Base-by-base conservation (phyloP, 768 basidiomycete species). In the Serendipita sp. region DNA sequence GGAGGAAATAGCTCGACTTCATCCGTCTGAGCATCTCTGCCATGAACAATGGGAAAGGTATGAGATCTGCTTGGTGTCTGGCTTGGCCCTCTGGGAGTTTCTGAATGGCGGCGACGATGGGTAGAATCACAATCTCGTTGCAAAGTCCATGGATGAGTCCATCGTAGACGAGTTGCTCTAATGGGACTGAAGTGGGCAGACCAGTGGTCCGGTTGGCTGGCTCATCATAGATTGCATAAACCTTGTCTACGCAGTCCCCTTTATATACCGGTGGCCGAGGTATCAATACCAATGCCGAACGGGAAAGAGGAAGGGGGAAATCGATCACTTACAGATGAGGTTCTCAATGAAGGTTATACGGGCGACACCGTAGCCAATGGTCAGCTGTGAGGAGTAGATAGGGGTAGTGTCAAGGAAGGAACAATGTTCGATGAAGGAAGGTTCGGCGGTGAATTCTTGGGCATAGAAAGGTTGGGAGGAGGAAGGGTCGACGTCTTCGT, bases 11-110 rank as follows among this genome's bases (percentile, higher is more conserved):
- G 29, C 55, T 60, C 36, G 55, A 27, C 10, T 37, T 31, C 55
- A 60, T 60, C 55, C 55, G 55, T 60, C 55, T 10, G 55, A 60
- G 55, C 55, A 60, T 60, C 34, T 60, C 55, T 23, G 55, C 55
- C 55, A 60, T 60, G 55, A 60, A 60, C 29, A 60, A n/a, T 33
- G 55, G 55, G 18, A 60, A 60, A 18, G 55, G 55, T 8, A 60
- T 60, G 11, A 60, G 8, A 11, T 60, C 55, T 3, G 55, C 55
- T 36, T 60, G 55, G 16, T 16, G 18, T 10, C 55, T 53, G 18
- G 40, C n/a, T 50, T n/a, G 48, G 8, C n/a, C 8, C 48, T 52
- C 10, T 23, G 8, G 27, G 16, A 11, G 27, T 10, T 60, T 16
- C 10, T 60, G 55, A 37, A 37, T 16, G 55, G 55, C 55, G 55